phyloP scores from a whole-genome alignment of 805 yeast species.

The Lipomyces yamadae region DNA sequence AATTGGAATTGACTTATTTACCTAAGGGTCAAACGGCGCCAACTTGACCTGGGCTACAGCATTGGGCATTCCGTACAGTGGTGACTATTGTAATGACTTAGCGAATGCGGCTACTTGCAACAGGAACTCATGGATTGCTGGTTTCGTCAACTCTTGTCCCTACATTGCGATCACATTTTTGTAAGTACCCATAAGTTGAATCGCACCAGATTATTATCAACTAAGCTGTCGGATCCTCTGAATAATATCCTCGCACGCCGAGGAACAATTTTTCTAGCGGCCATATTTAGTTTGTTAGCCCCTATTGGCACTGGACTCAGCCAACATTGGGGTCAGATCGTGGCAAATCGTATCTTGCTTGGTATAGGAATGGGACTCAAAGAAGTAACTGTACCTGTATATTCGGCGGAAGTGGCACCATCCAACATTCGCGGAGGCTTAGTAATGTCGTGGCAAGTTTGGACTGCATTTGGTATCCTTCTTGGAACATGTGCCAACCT shows the following conservation, averaged over 20 bases:
- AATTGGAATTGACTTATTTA: slow-evolving; percentile 49
- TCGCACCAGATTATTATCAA: slow-evolving; percentile 61
- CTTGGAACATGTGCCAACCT: slow-evolving; percentile 65
- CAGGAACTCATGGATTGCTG: slow-evolving; percentile 52
- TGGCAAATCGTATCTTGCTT: slow-evolving; percentile 61
- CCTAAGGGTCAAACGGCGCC: slow-evolving; percentile 58
- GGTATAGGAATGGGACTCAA: slow-evolving; percentile 72
- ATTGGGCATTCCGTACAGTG: slow-evolving; percentile 4
- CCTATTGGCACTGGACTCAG: slow-evolving; percentile 70
- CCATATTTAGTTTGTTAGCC: slow-evolving; percentile 60
- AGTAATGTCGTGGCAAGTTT: slow-evolving; percentile 74
- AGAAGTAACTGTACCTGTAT: slow-evolving; percentile 70
- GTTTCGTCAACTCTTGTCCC: slow-evolving; percentile 68
- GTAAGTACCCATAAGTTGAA: not conserved
- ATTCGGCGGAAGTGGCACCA: slow-evolving; percentile 66
- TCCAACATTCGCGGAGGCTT: slow-evolving; percentile 64
- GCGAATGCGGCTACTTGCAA: slow-evolving; percentile 41
- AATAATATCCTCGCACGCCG: slow-evolving; percentile 62
- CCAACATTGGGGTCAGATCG: slow-evolving; percentile 63
- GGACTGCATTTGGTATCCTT: slow-evolving; percentile 74
- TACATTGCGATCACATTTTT: slow-evolving; percentile 49
- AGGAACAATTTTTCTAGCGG: slow-evolving; percentile 62
- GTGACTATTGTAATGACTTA: not conserved
- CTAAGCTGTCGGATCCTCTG: slow-evolving; percentile 59
- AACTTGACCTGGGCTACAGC: slow-evolving; percentile 54